Evolutionary conservation across 441 rosid species (phyloP), one percentile per base, ranked within the genome.

Genomic region (Arabidopsis lyrata): DNA sequence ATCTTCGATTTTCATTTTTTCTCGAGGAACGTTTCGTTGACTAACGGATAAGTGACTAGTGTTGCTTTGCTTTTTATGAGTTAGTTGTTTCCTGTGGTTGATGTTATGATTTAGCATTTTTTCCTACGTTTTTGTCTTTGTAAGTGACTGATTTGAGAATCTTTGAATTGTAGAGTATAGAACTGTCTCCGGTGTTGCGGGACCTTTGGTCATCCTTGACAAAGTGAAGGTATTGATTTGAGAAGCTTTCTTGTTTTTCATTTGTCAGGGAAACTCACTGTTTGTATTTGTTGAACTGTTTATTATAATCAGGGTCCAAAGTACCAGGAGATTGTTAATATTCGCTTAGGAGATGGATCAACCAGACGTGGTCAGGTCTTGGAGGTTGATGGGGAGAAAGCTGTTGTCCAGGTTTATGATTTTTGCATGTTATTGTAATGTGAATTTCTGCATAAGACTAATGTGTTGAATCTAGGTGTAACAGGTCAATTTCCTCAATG

Each of bases 301-400:
- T 32, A 2, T 32, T 62, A 3, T 42, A 72, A 72, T 50, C 73
- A 85, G 88, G 88, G 88, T 31, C 88, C 88, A 5, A 85, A 83
- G 74, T 85, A 83, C 73, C 88, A 85, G 65, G 88, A 85, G 77
- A 85, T 85, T 49, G 88, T 85, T 65, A 85, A 85, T 54, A 85
- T 85, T 57, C 82, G 85, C 36, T 52, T 85, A 55, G 88, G 86
- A 63, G 82, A 85, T 75, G 86, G 86, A 77, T 77, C 86, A 45
- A 81, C 66, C 4, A 70, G 88, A 63, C 86, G 88, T 81, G 88
- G 88, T 64, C 88, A 73, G 71, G 81, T 78, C 39, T 32, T 73
- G 78, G 81, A 73, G 22, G 81, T 78, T 69, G 81, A 78, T 77
- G 88, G 88, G 8, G 85, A 85, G 78, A 85, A 76, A 83, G 88